A percentile compares a stretch with the other conserved stretches of the same genome.
phyloP scores from a whole-genome alignment of 2,329 filamentous ascomycete species.

The Fusarium beomiforme region DNA sequence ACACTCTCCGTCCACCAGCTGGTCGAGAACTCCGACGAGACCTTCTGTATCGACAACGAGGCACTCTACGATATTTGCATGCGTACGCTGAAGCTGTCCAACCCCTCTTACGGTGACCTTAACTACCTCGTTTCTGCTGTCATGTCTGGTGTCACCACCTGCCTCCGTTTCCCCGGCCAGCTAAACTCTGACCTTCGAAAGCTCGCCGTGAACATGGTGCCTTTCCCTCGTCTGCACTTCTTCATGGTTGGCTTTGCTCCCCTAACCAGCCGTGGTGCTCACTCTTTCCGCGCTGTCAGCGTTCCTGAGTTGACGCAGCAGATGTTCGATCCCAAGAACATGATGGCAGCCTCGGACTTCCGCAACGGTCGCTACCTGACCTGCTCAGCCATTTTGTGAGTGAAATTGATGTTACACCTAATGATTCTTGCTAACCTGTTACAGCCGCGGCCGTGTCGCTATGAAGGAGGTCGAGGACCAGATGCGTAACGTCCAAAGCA shows the following conservation, averaged over 20 bases:
- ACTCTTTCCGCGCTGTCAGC: constrained; percentile 97
- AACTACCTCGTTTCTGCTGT: constrained; percentile 99
- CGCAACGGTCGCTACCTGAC: constrained; percentile 99
- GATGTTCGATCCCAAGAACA: constrained; percentile 99
- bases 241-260: constrained; percentile 99
- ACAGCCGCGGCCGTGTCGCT: constrained; percentile 95
- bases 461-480: constrained; percentile 99
- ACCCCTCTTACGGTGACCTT: constrained; percentile 98
- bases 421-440: constrained; percentile 13
- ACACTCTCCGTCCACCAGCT: constrained; percentile 99
- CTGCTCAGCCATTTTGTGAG: constrained; percentile 97
- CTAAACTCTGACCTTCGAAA: constrained; percentile 99
- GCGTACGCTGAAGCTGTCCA: constrained; percentile 98
- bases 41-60: constrained; percentile 99
- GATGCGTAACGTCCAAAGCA: constrained; percentile 99
- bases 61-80: constrained; percentile 99
- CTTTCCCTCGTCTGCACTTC: constrained; percentile 99
- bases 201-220: constrained; percentile 99
- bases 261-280: constrained; percentile 83
- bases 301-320: constrained; percentile 99
- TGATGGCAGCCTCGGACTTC: constrained; percentile 99
- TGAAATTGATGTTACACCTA: constrained; percentile 28
- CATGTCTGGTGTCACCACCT: constrained; percentile 99
- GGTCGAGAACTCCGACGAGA: constrained; percentile 99
- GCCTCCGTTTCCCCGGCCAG: constrained; percentile 98